These are phyloP conservation scores for Epichloe sylvatica DNA, from an alignment of 2,329 filamentous ascomycete species.

Conservation along the genomic window DNA sequence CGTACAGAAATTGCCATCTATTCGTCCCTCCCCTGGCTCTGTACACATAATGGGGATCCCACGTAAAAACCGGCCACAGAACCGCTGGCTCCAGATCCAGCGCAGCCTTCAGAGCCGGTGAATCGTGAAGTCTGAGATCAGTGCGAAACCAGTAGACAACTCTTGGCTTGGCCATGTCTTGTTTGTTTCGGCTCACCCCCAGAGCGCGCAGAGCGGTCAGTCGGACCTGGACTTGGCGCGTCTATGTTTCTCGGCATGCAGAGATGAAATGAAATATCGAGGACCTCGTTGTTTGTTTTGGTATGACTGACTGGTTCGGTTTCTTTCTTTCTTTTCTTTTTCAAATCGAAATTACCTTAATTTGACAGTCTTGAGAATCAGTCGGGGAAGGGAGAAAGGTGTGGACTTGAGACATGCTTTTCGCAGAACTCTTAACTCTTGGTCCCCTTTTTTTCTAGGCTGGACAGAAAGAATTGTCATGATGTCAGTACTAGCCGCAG, in stretches of 20 bases:
- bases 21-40: slow-evolving; percentile 55
- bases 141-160: slow-evolving; percentile 72
- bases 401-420: neutral
- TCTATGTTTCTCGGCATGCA: neutral
- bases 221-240: neutral
- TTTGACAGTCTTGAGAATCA: too few species aligned
- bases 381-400: too few species aligned
- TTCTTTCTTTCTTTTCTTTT: neutral
- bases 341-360: neutral
- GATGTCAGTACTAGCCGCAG: slow-evolving; percentile 3
- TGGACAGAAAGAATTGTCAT: slow-evolving; percentile 1
- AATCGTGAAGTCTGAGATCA: slow-evolving; percentile 64
- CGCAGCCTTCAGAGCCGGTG: slow-evolving; percentile 57
- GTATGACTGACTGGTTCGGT: neutral
- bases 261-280: neutral
- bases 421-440: neutral
- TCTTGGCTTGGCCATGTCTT: slow-evolving; percentile 19
- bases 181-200: neutral
- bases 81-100: slow-evolving; percentile 53
- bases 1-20: slow-evolving; percentile 57
- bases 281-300: too few species aligned
- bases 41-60: slow-evolving; percentile 72
- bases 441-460: neutral
- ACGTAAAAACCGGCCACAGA: slow-evolving; percentile 65
- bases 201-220: neutral